A percentile compares a stretch with the other conserved stretches of the same genome.
These are phyloP conservation scores for Thinopyrum elongatum DNA, from an alignment of 176 grass and related monocot species.

Conservation along the genomic window DNA sequence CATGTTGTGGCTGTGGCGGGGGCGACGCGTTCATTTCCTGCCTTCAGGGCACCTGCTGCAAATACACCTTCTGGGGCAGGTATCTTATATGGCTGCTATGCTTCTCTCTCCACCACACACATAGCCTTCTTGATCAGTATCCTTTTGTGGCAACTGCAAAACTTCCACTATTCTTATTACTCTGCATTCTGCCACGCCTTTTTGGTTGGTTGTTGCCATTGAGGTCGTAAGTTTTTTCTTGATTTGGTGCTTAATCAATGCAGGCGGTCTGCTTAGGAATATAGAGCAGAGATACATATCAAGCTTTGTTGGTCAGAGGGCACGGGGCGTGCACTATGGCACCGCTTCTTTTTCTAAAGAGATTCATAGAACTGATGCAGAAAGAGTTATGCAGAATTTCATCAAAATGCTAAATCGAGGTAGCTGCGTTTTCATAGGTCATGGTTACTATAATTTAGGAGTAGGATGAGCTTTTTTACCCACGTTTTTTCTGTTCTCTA, in stretches of 20 bases:
- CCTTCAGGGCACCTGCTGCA: background rate
- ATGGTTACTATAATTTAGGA: background rate
- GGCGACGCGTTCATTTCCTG: background rate
- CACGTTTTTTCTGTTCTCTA: background rate
- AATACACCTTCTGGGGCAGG: background rate
- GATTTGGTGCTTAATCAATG: constrained; percentile 26
- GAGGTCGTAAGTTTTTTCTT: background rate
- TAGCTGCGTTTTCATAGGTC: background rate
- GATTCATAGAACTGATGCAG: constrained; percentile 63
- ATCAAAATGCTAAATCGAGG: constrained; percentile 42
- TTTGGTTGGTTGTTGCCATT: background rate
- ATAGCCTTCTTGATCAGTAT: background rate
- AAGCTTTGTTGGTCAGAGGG: constrained; percentile 70
- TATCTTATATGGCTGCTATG: background rate
- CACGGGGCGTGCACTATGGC: constrained; percentile 39
- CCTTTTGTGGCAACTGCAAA: background rate
- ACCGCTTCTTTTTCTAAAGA: constrained; percentile 48
- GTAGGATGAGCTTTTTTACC: background rate
- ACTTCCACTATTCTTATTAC: background rate
- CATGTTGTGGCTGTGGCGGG: background rate
- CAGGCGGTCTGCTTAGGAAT: constrained; percentile 39
- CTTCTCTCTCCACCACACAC: background rate
- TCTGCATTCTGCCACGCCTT: no score
- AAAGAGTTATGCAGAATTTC: constrained; percentile 76
- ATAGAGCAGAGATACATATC: constrained; percentile 54